These are phyloP conservation scores for Blakeslea trispora DNA, from an alignment of 371 early-diverging fungal species.

Conservation along the genomic window DNA sequence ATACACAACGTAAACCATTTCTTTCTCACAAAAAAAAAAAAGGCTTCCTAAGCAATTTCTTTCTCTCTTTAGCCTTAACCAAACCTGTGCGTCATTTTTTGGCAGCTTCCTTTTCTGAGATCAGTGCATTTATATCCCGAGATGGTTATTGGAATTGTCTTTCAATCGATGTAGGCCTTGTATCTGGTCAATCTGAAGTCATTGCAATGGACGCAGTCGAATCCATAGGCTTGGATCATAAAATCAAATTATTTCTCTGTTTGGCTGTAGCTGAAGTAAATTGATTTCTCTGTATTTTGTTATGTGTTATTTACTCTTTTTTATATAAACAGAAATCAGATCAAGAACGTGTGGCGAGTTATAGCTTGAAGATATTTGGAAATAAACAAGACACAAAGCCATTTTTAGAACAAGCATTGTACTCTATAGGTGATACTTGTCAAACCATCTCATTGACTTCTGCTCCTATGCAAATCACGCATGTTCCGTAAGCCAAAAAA, in stretches of 20 bases:
- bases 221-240: conserved; percentile 17
- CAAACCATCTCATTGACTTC: conserved; percentile 43
- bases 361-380: conserved; percentile 39
- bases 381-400: conserved; percentile 23
- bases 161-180: conserved; percentile 37
- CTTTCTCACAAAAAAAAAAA: too few relatives aligned
- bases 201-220: conserved; percentile 50
- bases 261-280: conserved; percentile 45
- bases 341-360: conserved; percentile 27
- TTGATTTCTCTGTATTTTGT: too few relatives aligned
- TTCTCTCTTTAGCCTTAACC: conserved; percentile 15
- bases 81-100: conserved; percentile 42
- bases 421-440: conserved; percentile 26
- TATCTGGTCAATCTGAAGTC: conserved; percentile 43
- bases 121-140: conserved; percentile 43
- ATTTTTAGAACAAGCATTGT: conserved; percentile 44
- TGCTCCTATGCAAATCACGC: conserved; percentile 54
- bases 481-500: conserved; percentile 23
- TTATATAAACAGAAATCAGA: conserved; percentile 36
- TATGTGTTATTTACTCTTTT: too few relatives aligned
- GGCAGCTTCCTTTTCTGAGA: conserved; percentile 44
- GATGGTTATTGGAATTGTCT: conserved; percentile 55
- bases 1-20: conserved; percentile 28
- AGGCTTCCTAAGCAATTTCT: too few relatives aligned
- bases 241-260: conserved; percentile 27